Conservation (phyloP, 164 flowering plant species). For the Sextonia rubra region DNA sequence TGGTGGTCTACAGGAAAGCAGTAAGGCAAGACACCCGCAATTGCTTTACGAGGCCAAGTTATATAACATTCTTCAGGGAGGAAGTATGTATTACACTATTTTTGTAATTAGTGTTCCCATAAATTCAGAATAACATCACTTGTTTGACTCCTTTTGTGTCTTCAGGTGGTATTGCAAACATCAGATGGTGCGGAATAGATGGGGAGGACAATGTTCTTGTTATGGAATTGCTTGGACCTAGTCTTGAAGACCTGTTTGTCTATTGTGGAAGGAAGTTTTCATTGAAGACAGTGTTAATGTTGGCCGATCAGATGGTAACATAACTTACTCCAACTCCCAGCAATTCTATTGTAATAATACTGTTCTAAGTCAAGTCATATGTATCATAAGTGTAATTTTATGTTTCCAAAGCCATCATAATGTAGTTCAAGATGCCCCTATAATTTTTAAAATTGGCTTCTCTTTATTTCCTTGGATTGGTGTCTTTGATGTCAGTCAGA, state of each 20-base stretch:
- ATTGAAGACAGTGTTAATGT: slow-evolving; percentile 84
- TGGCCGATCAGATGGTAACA: slow-evolving; percentile 98
- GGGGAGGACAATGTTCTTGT: slow-evolving; percentile 83
- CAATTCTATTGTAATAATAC: not conserved
- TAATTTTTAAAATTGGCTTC: too few species aligned
- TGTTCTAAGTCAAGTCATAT: too few species aligned
- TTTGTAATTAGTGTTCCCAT: not conserved
- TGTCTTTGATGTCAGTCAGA: too few species aligned
- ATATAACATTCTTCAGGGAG: slow-evolving; percentile 86
- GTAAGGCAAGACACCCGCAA: slow-evolving; percentile 92
- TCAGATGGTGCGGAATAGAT: slow-evolving; percentile 87
- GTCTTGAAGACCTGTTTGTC: slow-evolving; percentile 94
- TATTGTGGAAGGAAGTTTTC: slow-evolving; percentile 94
- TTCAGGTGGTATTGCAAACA: slow-evolving; percentile 82
- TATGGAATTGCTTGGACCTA: slow-evolving; percentile 92
- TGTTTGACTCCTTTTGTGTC: not conserved
- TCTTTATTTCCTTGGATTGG: too few species aligned
- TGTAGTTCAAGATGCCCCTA: too few species aligned
- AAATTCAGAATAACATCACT: not conserved
- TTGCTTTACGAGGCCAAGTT: slow-evolving; percentile 94
- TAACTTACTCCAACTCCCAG: not conserved
- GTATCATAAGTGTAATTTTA: too few species aligned
- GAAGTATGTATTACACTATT: slow-evolving; percentile 57
- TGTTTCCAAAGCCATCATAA: too few species aligned
- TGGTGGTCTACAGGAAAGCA: slow-evolving; percentile 61